Base-by-base conservation (phyloP, 495 filamentous ascomycete species). In the Xylaria bambusicola region DNA sequence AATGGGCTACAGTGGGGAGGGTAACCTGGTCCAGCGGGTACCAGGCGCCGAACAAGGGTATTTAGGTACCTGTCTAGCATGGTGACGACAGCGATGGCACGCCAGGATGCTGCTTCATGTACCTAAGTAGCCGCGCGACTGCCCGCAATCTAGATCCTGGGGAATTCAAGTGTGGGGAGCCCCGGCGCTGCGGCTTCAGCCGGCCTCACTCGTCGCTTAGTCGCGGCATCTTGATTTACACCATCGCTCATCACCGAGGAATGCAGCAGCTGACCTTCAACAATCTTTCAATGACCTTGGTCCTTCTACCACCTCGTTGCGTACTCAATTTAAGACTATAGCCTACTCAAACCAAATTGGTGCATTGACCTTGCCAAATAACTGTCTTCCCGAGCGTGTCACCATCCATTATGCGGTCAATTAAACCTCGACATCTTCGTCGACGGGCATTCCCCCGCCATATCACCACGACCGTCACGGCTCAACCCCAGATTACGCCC, bases 401-500 rank as follows among this genome's bases (percentile, higher is more conserved):
- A 21, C 21, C 13, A 13, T 49, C 21, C 48, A 64, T 50, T n/a
- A 71, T 71, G 68, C 68, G 68, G 56, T 68, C 68, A 33, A 65
- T 71, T 33, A 71, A 71, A 38, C 61, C 66, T 33, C 60, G 58
- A 41, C 53, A 65, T 59, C 52, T 71, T 42, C 61, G 57, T 26
- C 59, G 59, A 18, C 62, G 61, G 20, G 48, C 60, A 29, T 60
- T 68, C 33, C 51, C 61, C 46, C 68, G 68, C 53, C 59, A 64
- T 44, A 53, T 64, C 41, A 59, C 66, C 38, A 63, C 69, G 48
- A 61, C 41, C 58, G 67, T 73, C 21, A 60, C 68, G n/a, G 46
- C 61, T 29, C 61, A 65, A 12, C 63, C 72, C 9, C 52, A 62
- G 21, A 62, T 75, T 6, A 73, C 65, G 6, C 84, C 91, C 10